Conservation (phyloP, 2,329 filamentous ascomycete species). For the Diaporthe australafricana region DNA sequence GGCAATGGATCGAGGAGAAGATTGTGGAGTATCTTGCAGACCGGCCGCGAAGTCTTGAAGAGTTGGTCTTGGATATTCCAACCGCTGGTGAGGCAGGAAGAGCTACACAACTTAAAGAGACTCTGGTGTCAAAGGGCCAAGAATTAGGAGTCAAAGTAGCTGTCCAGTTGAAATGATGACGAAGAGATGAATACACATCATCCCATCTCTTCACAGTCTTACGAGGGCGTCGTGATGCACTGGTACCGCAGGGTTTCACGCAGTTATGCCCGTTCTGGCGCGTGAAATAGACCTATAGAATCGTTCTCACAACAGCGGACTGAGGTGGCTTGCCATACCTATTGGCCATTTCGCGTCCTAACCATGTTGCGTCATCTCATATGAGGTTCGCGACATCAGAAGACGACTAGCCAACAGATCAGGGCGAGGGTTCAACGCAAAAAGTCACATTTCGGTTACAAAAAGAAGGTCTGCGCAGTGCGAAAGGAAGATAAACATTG, state of each 20-base stretch:
- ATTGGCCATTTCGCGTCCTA: too few species aligned
- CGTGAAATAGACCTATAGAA: too few species aligned
- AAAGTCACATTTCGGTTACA: neutral
- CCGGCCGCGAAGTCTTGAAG: neutral
- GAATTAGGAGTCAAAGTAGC: neutral
- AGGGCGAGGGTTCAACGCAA: too few species aligned
- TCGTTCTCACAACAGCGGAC: too few species aligned
- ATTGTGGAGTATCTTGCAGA: neutral
- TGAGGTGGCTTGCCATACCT: too few species aligned
- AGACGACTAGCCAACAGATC: too few species aligned
- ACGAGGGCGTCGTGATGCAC: too few species aligned
- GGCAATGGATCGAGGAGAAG: conserved; percentile 12
- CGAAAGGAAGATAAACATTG: neutral
- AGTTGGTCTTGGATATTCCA: neutral
- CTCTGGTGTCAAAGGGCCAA: neutral
- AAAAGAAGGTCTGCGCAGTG: neutral
- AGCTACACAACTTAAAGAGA: neutral
- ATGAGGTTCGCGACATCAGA: too few species aligned
- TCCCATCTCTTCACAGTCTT: neutral
- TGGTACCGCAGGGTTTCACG: too few species aligned
- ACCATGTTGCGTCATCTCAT: too few species aligned
- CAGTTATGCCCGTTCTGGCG: too few species aligned
- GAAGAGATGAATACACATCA: neutral
- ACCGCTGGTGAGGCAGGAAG: neutral
- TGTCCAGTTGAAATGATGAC: neutral